phyloP scores from a whole-genome alignment of 306 rosid species.

The Castanopsis chinensis region DNA sequence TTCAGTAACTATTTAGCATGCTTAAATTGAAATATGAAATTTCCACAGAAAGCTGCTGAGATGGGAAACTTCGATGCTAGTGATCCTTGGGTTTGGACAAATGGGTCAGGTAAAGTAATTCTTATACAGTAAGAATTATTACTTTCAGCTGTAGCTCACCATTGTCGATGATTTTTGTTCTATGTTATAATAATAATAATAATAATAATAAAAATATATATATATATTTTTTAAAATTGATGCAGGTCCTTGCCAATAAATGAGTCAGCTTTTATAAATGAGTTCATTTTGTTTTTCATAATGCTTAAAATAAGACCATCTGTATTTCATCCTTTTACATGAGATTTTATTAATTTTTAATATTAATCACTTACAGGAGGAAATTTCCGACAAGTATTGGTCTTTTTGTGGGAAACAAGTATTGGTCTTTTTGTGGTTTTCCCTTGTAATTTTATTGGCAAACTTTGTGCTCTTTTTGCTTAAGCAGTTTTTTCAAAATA shows the following conservation, averaged over 20 bases:
- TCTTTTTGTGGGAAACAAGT: too few relatives aligned
- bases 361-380: too few relatives aligned
- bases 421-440: too few relatives aligned
- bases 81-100: slow-evolving; percentile 96
- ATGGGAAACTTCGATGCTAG: slow-evolving; percentile 52
- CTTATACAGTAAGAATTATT: slow-evolving; percentile 20
- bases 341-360: too few relatives aligned
- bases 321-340: too few relatives aligned
- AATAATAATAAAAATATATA: too few relatives aligned
- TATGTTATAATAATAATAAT: not conserved
- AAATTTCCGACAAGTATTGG: too few relatives aligned
- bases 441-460: too few relatives aligned
- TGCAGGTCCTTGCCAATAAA: slow-evolving; percentile 95
- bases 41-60: slow-evolving; percentile 58
- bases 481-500: too few relatives aligned
- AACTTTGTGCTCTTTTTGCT: too few relatives aligned
- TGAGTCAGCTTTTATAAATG: not conserved
- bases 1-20: not conserved
- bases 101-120: slow-evolving; percentile 81
- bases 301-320: not conserved
- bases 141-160: slow-evolving; percentile 15
- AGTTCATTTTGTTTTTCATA: not conserved
- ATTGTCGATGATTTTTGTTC: slow-evolving; percentile 22
- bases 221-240: not conserved
- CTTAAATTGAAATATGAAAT: slow-evolving; percentile 26